phyloP scores from a whole-genome alignment of 2,329 filamentous ascomycete genomes.

The Fusarium duplospermum region DNA sequence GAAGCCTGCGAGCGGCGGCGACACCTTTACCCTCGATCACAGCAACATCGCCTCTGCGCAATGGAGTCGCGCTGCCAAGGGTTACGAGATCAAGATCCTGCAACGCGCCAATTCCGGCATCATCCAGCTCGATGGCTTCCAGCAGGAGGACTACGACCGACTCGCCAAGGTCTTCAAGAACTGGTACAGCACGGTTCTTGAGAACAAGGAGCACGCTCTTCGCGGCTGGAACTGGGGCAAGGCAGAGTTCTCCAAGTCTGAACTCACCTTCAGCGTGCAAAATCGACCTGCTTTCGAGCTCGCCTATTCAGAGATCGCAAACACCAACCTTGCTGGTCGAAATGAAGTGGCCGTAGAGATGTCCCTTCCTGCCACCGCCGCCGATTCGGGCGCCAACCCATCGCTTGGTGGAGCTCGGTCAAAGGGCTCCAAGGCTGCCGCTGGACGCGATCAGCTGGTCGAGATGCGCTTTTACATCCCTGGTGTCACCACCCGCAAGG shows the following conservation, averaged over 20 bases:
- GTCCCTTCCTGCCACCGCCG: conserved; percentile 77
- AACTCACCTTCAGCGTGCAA: conserved; percentile 95
- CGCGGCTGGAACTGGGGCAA: conserved; percentile 99
- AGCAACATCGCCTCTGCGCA: conserved; percentile 87
- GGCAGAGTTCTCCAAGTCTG: conserved; percentile 93
- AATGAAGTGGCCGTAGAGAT: conserved; percentile 98
- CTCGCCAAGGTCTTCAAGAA: conserved; percentile 94
- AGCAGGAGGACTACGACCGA: conserved; percentile 93
- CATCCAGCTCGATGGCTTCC: conserved; percentile 94
- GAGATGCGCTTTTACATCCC: conserved; percentile 99
- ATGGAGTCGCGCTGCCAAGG: conserved; percentile 93
- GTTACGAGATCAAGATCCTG: conserved; percentile 92
- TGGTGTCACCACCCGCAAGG: conserved; percentile 84
- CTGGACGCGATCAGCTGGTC: conserved; percentile 90
- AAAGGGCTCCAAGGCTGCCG: conserved; percentile 89
- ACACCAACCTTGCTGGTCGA: conserved; percentile 96
- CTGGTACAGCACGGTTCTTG: conserved; percentile 95
- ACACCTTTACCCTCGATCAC: conserved; percentile 93
- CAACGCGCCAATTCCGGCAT: conserved; percentile 81
- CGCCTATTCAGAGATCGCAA: conserved; percentile 96
- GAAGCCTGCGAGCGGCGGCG: conserved; percentile 88
- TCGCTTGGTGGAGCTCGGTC: conserved; percentile 77
- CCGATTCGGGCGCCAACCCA: conserved; percentile 79
- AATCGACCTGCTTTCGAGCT: conserved; percentile 97
- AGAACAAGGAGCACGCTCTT: conserved; percentile 92